Percentiles rank a stretch among this genome's conserved stretches.
These are phyloP conservation scores for Cyphellophora attinorum DNA, from an alignment of 2,329 filamentous ascomycete species.

Conservation along the genomic window DNA sequence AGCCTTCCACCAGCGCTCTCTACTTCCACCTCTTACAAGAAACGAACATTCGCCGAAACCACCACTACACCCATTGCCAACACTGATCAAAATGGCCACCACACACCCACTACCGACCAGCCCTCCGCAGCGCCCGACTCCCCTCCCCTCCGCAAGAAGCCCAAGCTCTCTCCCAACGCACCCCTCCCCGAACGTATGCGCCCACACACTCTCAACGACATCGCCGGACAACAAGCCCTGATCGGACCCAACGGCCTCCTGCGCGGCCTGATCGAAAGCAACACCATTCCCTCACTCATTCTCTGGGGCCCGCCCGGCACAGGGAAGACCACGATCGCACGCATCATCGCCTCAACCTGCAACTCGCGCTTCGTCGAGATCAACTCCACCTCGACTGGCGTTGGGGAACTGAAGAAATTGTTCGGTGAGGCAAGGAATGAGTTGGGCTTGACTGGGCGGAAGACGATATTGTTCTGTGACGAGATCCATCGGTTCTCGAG, in stretches of 20 bases:
- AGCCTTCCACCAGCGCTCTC: neutral
- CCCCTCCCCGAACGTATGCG: constrained; percentile 93
- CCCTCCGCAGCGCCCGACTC: constrained; percentile 56
- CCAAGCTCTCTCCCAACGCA: too few species aligned
- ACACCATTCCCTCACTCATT: constrained; percentile 88
- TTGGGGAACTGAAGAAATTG: constrained; percentile 85
- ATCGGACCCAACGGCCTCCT: constrained; percentile 79
- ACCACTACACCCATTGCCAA: neutral
- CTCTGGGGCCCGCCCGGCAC: constrained; percentile 55
- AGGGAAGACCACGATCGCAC: constrained; percentile 62
- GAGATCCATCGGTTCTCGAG: constrained; percentile 92
- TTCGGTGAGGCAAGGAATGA: constrained; percentile 79
- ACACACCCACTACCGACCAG: constrained; percentile 8
- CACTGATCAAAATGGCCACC: constrained; percentile 20
- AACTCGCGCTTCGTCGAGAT: constrained; percentile 88
- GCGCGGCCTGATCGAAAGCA: constrained; percentile 73
- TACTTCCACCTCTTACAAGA: neutral
- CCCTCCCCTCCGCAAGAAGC: constrained; percentile 51
- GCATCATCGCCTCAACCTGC: constrained; percentile 75
- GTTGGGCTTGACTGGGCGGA: constrained; percentile 67
- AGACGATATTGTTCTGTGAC: constrained; percentile 95
- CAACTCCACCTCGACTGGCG: constrained; percentile 81
- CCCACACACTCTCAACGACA: constrained; percentile 70
- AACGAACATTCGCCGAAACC: neutral
- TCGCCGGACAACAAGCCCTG: constrained; percentile 74